These are phyloP conservation scores for Ophiostoma pallidulum DNA, from an alignment of 2,329 filamentous ascomycete species.

Conservation along the genomic window DNA sequence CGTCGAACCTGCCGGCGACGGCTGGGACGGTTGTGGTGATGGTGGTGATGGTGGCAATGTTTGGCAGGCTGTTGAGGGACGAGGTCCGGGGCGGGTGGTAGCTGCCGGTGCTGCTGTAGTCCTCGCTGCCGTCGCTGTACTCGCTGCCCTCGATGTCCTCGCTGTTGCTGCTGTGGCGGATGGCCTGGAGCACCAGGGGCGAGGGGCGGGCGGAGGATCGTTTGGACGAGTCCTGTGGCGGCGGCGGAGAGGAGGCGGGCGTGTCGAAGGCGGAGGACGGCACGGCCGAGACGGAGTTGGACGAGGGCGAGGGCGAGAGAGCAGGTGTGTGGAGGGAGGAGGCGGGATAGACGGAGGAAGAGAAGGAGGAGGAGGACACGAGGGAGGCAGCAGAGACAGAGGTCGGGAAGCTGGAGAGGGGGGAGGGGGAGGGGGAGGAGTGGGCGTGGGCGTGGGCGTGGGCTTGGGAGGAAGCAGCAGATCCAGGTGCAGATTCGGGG, in stretches of 20 bases:
- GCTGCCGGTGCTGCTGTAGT: not conserved
- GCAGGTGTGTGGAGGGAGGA: conserved; percentile 2
- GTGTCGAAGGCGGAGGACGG: not conserved
- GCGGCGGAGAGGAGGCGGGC: not conserved
- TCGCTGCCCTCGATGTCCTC: not conserved
- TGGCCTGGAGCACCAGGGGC: conserved; percentile 10
- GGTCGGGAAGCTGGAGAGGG: conserved; percentile 2
- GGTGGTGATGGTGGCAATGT: conserved; percentile 2
- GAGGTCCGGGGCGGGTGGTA: conserved; percentile 6
- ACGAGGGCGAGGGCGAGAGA: not conserved
- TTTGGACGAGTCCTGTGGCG: not conserved
- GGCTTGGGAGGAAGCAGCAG: not conserved
- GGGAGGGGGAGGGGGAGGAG: not conserved
- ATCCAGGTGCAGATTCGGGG: not conserved
- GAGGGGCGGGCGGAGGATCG: conserved; percentile 4
- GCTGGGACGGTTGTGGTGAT: no score
- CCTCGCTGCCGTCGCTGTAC: not conserved
- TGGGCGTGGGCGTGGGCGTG: not conserved
- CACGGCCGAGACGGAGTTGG: not conserved
- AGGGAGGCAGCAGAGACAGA: conserved; percentile 5
- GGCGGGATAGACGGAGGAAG: conserved; percentile 1
- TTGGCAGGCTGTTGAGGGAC: conserved; percentile 10
- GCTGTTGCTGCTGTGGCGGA: not conserved
- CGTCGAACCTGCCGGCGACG: not conserved
- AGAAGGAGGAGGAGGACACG: not conserved